A percentile compares a stretch with the other conserved stretches of the same genome.
These are phyloP conservation scores for Sporothrix schenckii DNA, from an alignment of 2,329 filamentous ascomycete species.

Conservation along the genomic window DNA sequence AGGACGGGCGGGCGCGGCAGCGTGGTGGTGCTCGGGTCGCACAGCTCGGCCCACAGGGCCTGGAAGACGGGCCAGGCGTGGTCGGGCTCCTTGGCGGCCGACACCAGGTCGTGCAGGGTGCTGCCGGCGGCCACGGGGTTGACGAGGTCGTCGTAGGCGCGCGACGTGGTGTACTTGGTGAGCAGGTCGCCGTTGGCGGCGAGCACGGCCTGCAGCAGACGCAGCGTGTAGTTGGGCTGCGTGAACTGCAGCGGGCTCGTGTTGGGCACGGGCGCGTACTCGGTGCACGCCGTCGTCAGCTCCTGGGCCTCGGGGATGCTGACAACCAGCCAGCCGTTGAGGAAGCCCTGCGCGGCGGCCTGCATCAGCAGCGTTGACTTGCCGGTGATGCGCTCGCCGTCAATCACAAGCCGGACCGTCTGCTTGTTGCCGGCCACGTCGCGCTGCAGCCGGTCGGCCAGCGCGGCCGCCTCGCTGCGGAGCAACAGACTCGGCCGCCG, in stretches of 20 bases:
- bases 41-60: constrained; percentile 79
- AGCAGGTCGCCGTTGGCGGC: constrained; percentile 73
- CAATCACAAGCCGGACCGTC: constrained; percentile 67
- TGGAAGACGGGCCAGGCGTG: constrained; percentile 78
- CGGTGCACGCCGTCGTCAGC: constrained; percentile 75
- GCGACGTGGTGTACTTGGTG: constrained; percentile 50
- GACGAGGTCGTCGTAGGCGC: constrained; percentile 50
- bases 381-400: constrained; percentile 73
- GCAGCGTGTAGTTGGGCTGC: constrained; percentile 76
- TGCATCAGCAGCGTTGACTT: constrained; percentile 89
- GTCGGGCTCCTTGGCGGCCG: constrained; percentile 73
- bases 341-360: constrained; percentile 76
- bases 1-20: constrained; percentile 62
- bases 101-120: constrained; percentile 69
- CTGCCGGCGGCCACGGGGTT: constrained; percentile 65
- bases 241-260: constrained; percentile 65
- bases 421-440: constrained; percentile 56
- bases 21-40: constrained; percentile 24
- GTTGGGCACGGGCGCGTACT: constrained; percentile 72
- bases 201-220: constrained; percentile 71
- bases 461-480: constrained; percentile 72
- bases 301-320: constrained; percentile 88
- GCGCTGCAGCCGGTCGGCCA: constrained; percentile 65
- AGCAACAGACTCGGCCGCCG: constrained; percentile 77
- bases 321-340: constrained; percentile 86